phyloP scores from a whole-genome alignment of 345 rosid genomes.

The Citrus mangshanensis region DNA sequence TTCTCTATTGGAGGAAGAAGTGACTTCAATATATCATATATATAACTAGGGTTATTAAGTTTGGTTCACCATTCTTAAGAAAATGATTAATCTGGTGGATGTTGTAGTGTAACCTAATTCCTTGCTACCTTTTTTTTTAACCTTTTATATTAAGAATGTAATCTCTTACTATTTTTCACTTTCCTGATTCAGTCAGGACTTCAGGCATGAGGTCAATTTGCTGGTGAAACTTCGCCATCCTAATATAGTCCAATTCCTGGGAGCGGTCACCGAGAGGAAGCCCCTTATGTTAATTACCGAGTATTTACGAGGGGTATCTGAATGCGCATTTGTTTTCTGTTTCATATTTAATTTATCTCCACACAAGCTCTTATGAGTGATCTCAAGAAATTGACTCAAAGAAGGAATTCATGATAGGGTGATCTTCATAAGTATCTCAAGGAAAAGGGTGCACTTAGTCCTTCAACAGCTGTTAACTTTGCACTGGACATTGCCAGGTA shows the following conservation, averaged over 20 bases:
- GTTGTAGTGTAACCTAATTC: slow-evolving; percentile 9
- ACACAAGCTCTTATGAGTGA: slow-evolving; percentile 4
- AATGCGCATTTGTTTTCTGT: slow-evolving; percentile 16
- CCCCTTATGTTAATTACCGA: slow-evolving; percentile 99
- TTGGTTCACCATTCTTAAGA: neutral
- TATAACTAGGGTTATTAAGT: neutral
- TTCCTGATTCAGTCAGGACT: slow-evolving; percentile 78
- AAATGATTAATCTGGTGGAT: slow-evolving; percentile 11
- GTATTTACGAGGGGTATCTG: slow-evolving; percentile 85
- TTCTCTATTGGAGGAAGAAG: neutral
- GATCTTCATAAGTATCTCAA: slow-evolving; percentile 96
- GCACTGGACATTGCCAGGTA: slow-evolving; percentile 96
- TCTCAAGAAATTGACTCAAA: slow-evolving; percentile 3
- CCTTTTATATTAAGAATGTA: neutral
- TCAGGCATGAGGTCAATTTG: slow-evolving; percentile 96
- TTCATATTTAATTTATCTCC: slow-evolving; percentile 6
- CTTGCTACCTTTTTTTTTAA: neutral
- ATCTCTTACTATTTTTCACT: slow-evolving; percentile 17
- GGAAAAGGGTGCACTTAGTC: slow-evolving; percentile 89
- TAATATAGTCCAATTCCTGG: slow-evolving; percentile 95
- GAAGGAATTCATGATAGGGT: slow-evolving; percentile 51
- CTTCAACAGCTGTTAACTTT: slow-evolving; percentile 84
- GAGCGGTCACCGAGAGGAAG: slow-evolving; percentile 98
- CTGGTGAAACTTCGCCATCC: slow-evolving; percentile 99
- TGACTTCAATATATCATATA: neutral